Conservation (phyloP, 106 monocot species). For the Agapanthus africanus region DNA sequence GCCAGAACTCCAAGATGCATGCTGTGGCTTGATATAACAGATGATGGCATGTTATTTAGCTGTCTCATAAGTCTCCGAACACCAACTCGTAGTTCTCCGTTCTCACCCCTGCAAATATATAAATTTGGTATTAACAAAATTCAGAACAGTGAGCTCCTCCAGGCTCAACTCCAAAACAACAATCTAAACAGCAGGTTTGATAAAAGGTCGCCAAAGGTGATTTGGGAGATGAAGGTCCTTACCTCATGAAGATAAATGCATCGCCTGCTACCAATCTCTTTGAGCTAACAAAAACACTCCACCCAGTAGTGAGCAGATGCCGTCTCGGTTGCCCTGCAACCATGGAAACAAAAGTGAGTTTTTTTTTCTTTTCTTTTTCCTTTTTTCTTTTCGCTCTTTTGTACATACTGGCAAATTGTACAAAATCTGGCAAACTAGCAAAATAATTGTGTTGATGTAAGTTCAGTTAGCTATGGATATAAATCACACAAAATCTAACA, state of each 20-base stretch:
- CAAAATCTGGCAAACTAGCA: not conserved
- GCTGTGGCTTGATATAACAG: conserved; percentile 85
- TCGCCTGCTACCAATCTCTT: conserved; percentile 75
- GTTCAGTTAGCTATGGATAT: not conserved
- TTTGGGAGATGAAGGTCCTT: no score
- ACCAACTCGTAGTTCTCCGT: conserved; percentile 73
- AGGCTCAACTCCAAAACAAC: no score
- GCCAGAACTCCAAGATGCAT: conserved; percentile 93
- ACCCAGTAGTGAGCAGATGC: conserved; percentile 76
- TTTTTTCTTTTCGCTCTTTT: no score
- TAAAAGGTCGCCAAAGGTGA: no score
- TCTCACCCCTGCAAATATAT: conserved; percentile 77
- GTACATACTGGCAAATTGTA: not conserved
- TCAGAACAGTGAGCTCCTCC: no score
- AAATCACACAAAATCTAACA: not conserved
- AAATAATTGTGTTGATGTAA: not conserved
- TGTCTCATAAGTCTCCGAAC: conserved; percentile 78
- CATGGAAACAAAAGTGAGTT: not conserved
- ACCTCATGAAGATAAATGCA: conserved; percentile 84
- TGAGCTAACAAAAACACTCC: conserved; percentile 85
- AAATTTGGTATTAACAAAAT: no score
- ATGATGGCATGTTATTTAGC: conserved; percentile 68
- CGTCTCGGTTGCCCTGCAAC: conserved; percentile 76
- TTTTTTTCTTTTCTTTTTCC: not conserved
- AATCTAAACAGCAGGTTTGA: no score